Percentiles rank a stretch among this genome's conserved stretches.
phyloP scores from a whole-genome alignment of 257 asterid genomes.

The Gentiana straminea region DNA sequence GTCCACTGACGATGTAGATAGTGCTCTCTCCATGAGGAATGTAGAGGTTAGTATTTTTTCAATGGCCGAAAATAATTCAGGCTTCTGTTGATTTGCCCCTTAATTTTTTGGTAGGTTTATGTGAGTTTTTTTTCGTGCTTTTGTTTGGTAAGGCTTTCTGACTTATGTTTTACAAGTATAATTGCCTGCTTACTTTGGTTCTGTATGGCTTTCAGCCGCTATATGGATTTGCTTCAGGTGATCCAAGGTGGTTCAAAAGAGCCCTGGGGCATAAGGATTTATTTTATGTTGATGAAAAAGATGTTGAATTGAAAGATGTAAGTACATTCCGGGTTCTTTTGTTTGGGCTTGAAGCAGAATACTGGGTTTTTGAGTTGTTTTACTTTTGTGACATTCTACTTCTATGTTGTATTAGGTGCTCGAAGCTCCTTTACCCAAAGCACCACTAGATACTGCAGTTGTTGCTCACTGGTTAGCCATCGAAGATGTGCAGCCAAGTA shows the following conservation, averaged over 20 bases:
- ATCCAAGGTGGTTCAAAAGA: no score
- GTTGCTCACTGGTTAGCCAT: slow-evolving; percentile 88
- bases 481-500: slow-evolving; percentile 95
- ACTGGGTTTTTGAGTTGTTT: slow-evolving; percentile 13
- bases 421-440: slow-evolving; percentile 92
- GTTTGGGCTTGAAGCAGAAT: no score
- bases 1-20: slow-evolving; percentile 80
- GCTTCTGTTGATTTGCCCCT: neutral
- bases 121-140: neutral
- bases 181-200: neutral
- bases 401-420: slow-evolving; percentile 46
- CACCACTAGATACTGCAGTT: slow-evolving; percentile 80
- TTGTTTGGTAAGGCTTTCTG: neutral
- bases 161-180: neutral
- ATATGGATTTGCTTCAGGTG: no score
- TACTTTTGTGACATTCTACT: slow-evolving; percentile 2
- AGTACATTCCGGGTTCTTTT: no score
- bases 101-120: neutral
- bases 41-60: no score
- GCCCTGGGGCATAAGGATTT: no score
- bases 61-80: neutral
- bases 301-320: no score
- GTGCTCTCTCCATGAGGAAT: slow-evolving; percentile 78
- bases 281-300: no score
- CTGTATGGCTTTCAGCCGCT: slow-evolving; percentile 45